Base-by-base conservation (phyloP, 2,329 filamentous ascomycete genomes). In the Colletotrichum sp. region DNA sequence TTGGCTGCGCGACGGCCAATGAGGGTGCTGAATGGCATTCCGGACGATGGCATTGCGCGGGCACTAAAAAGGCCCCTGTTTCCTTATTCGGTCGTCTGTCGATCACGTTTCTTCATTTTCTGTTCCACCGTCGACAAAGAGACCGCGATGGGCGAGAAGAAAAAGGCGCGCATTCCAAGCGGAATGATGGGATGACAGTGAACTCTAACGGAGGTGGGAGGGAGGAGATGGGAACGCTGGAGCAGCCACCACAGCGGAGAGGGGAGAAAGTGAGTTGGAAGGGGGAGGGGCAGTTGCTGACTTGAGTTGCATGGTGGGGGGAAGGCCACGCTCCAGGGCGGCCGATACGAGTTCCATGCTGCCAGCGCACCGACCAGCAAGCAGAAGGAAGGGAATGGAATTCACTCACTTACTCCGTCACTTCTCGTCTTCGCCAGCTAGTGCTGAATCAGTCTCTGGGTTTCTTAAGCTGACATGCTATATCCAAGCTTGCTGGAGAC, bases 61-160 rank as follows among this genome's bases (percentile, higher is more conserved):
- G 73, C 73, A 69, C 75, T 72, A 66, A 68, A 36, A 43, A 32
- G 60, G 32, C 9, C 58, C 57, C 72, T 75, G 28, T 55, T 71
- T 71, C 58, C 32, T 76, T 75, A 67, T 71, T 75, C 63, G 60
- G 72, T 67, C 71, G 26, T 71, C 36, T 48, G 67, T 71, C 36
- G 63, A 67, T 58, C 52, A 38, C 28, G 8, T 65, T 66, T 26
- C 15, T 63, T 72, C 63, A 24, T 34, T 67, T 43, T 34, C n/a
- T 57, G 26, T 43, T 16, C 30, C 43, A 28, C 38, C 16, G 57
- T 61, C 12, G 32, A 43, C 58, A 32, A 60, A 36, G 32, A 24
- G 36, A 26, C 32, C 57, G 38, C 34, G 16, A 74, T 34, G 26
- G 70, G 8, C 38, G 48, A 38, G 28, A 32, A 38, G 34, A 38